Evolutionary conservation across 495 filamentous ascomycete species (phyloP), one percentile per base, ranked within the genome.

Genomic region (Lophiostoma macrostomum): DNA sequence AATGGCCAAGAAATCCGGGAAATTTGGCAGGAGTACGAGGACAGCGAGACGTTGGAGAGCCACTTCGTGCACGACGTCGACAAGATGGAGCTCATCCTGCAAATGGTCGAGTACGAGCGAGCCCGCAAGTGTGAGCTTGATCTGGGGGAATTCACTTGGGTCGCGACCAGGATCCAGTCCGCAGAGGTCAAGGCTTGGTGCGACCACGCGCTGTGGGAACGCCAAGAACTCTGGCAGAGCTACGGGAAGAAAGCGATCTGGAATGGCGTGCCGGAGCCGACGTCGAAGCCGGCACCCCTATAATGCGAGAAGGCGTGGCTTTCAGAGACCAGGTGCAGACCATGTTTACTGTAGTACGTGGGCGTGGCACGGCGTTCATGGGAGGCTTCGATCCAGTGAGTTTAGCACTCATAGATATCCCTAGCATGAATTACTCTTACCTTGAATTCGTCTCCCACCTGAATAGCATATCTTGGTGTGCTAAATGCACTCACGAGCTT

Each of bases 31-130:
- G 93, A 98, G 67, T 98, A 98, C 68, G 93, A 98, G 70, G 85
- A 87, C 31, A 82, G 81, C 5, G 70, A 82, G 70, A 96, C 93
- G 23, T 70, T 81, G 30, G 90, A 97, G 70, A 84, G 86, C 46
- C 72, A 81, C 53, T 98, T 90, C 56, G 94, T 98, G 13, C 93
- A 98, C 64, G 93, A 97, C 72, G 80, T 98, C 48, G 93, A 98
- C 69, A 96, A 96, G 77, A 83, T 97, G 67, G 93, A 98, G 73
- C 72, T 98, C 30, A 68, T 98, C 37, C 70, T 93, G 66, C 93
- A 98, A 74, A 96, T 95, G 85, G 75, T 96, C 18, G 93, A 98
- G 68, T 98, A 98, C 67, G 93, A 98, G 79, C 87, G 85, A 61
- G 72, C 75, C 11, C 70, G 80, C 23, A 67, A 83, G 28, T 76